Conservation (phyloP, 1,284 basidiomycete genomes). For the Sphaerobolus stellatus region DNA sequence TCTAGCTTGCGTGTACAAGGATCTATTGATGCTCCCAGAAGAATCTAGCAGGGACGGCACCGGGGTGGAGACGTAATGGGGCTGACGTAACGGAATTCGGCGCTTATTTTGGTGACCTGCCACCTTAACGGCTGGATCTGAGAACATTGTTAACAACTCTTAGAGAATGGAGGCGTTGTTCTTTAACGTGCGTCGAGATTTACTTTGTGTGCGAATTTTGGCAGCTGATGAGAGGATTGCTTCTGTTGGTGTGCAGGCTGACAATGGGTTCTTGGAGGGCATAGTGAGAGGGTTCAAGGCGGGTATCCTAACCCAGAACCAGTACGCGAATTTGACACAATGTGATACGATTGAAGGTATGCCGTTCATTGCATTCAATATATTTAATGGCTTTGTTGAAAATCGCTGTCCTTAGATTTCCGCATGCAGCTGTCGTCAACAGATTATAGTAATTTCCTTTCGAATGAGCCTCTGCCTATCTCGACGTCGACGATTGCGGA, state of each 20-base stretch:
- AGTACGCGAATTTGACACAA: slow-evolving; percentile 94
- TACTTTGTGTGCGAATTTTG: slow-evolving; percentile 28
- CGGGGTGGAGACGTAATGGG: neutral
- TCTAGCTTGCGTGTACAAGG: neutral
- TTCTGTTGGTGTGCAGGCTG: slow-evolving; percentile 70
- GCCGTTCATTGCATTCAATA: slow-evolving; percentile 20
- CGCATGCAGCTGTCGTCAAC: slow-evolving; percentile 92
- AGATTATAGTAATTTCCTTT: slow-evolving; percentile 98
- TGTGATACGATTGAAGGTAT: slow-evolving; percentile 97
- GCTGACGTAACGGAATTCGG: neutral
- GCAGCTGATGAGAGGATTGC: slow-evolving; percentile 29
- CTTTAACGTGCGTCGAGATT: slow-evolving; percentile 69
- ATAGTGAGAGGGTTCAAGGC: slow-evolving; percentile 94
- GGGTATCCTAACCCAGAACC: slow-evolving; percentile 83
- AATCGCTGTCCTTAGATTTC: slow-evolving; percentile 59
- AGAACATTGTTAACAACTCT: slow-evolving; percentile 14
- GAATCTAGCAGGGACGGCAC: neutral
- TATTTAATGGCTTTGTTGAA: neutral
- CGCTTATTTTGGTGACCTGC: neutral
- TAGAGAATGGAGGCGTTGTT: slow-evolving; percentile 80
- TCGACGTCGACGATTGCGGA: slow-evolving; percentile 95
- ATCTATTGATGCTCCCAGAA: too few species aligned
- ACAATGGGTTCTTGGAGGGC: slow-evolving; percentile 86
- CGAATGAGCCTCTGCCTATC: slow-evolving; percentile 94
- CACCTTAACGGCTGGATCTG: neutral